Evolutionary conservation across 495 filamentous ascomycete species (phyloP).

Genomic region (Melanomma pulvis-pyrius): DNA sequence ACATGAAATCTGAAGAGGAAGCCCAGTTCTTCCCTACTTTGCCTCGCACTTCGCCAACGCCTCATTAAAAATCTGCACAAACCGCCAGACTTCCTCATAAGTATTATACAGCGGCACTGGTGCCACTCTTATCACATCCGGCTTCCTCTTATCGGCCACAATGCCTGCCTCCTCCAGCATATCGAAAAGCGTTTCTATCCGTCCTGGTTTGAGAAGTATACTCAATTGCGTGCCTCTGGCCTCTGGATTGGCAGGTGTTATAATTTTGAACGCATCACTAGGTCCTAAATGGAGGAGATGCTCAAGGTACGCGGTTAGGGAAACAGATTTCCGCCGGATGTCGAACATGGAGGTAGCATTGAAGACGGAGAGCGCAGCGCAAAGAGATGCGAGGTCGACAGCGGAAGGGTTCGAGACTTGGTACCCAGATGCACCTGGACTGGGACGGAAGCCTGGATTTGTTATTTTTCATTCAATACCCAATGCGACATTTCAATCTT

Average conservation of each 20-base stretch:
- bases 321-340: slow-evolving; percentile 73
- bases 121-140: slow-evolving; percentile 85
- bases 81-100: slow-evolving; percentile 75
- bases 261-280: slow-evolving; percentile 63
- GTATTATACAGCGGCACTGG: slow-evolving; percentile 88
- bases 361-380: slow-evolving; percentile 81
- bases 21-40: neutral
- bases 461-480: no score
- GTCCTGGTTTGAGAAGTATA: slow-evolving; percentile 63
- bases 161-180: slow-evolving; percentile 68
- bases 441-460: slow-evolving; percentile 83
- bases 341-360: slow-evolving; percentile 66
- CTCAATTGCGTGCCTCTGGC: slow-evolving; percentile 86
- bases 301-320: slow-evolving; percentile 79
- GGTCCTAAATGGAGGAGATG: slow-evolving; percentile 55
- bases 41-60: neutral
- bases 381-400: slow-evolving; percentile 67
- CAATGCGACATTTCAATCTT: no score
- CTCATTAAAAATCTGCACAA: slow-evolving; percentile 53
- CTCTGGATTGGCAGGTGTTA: slow-evolving; percentile 72
- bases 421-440: slow-evolving; percentile 68
- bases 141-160: slow-evolving; percentile 83
- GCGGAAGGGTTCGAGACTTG: slow-evolving; percentile 70
- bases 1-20: no score
- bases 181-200: slow-evolving; percentile 70